These are phyloP conservation scores for Penicillium psychrofluorescens DNA, from an alignment of 495 filamentous ascomycete genomes.

Conservation along the genomic window DNA sequence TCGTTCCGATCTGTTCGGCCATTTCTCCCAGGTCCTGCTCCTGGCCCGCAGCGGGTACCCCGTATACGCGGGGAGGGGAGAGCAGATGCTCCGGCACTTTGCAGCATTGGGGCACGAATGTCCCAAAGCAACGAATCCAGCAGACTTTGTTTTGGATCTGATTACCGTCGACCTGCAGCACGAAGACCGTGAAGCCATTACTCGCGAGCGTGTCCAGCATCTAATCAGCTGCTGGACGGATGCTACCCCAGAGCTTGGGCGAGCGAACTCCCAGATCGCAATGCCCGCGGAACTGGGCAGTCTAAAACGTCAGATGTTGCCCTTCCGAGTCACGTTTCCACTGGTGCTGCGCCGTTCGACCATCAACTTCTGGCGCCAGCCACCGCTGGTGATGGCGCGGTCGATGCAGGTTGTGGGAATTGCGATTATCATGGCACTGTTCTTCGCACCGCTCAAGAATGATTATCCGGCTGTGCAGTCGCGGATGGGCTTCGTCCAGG, in stretches of 20 bases:
- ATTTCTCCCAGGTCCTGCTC: slow-evolving; percentile 63
- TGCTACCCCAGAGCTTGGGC: slow-evolving; percentile 13
- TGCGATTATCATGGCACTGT: slow-evolving; percentile 57
- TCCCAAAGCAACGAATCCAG: slow-evolving; percentile 60
- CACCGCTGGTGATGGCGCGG: slow-evolving; percentile 54
- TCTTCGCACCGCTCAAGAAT: slow-evolving; percentile 63
- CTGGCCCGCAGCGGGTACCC: slow-evolving; percentile 60
- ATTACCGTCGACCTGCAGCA: slow-evolving; percentile 68
- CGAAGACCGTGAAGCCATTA: slow-evolving; percentile 48
- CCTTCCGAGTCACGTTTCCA: slow-evolving; percentile 55
- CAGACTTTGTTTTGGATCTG: slow-evolving; percentile 68
- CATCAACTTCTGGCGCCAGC: slow-evolving; percentile 62
- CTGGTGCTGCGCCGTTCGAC: slow-evolving; percentile 55
- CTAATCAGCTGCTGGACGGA: slow-evolving; percentile 43
- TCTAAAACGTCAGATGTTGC: slow-evolving; percentile 51
- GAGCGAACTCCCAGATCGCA: slow-evolving; percentile 35
- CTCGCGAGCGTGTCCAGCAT: slow-evolving; percentile 47
- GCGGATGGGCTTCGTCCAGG: slow-evolving; percentile 63
- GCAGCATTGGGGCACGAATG: slow-evolving; percentile 50
- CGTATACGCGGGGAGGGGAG: slow-evolving; percentile 58
- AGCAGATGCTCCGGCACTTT: slow-evolving; percentile 62
- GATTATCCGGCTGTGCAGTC: slow-evolving; percentile 63
- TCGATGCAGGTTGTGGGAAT: slow-evolving; percentile 62
- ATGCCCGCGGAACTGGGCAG: slow-evolving; percentile 65
- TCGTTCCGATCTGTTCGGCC: slow-evolving; percentile 60